phyloP scores from a whole-genome alignment of 257 asterid species.

The Eustoma russellianum region DNA sequence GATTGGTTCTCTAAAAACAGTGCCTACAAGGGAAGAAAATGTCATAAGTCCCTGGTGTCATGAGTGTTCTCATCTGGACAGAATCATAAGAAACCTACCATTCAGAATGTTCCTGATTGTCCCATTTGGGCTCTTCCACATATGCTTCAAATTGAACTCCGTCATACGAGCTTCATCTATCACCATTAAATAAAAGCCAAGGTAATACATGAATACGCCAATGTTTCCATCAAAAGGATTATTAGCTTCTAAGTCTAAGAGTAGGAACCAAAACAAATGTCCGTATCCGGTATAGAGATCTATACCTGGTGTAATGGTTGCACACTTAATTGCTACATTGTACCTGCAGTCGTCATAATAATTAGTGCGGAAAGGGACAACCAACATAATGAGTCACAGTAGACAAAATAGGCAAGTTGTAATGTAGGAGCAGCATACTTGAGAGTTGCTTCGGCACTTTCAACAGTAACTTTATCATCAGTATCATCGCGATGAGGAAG shows the following conservation, averaged over 20 bases:
- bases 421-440: conserved; percentile 36
- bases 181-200: conserved; percentile 1
- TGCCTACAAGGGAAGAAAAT: conserved; percentile 37
- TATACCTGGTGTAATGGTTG: conserved; percentile 93
- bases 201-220: not conserved
- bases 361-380: conserved; percentile 2
- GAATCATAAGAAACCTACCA: conserved; percentile 31
- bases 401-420: not conserved
- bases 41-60: conserved; percentile 1
- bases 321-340: conserved; percentile 95
- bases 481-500: conserved; percentile 94
- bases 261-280: not conserved
- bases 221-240: not conserved
- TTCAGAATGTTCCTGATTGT: conserved; percentile 92
- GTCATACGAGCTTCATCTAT: conserved; percentile 81
- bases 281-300: not conserved
- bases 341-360: conserved; percentile 36
- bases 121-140: conserved; percentile 99
- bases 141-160: conserved; percentile 68
- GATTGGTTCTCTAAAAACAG: conserved; percentile 95
- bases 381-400: not conserved
- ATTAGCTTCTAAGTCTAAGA: not conserved
- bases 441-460: conserved; percentile 96
- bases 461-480: conserved; percentile 88
- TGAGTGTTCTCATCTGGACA: not conserved